Evolutionary conservation across 495 filamentous ascomycete species (phyloP), one percentile per base, ranked within the genome.

Genomic region (Trichocladium antarcticum): DNA sequence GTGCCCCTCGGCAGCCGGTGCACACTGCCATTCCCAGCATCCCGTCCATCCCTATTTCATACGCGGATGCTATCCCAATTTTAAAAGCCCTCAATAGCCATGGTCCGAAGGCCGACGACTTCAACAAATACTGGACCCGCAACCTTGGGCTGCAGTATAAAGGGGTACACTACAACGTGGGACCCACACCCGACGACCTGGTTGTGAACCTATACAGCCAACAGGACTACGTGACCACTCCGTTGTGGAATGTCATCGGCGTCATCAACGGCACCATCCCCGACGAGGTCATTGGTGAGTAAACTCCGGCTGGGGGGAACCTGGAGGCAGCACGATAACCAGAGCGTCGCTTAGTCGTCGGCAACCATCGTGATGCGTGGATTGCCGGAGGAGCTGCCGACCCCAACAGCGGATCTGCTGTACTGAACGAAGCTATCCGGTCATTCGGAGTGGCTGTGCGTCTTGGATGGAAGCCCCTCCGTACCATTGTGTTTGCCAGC

Each of bases 321-420:
- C 10, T 19, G 20, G 17, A 41, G 16, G 7, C 9, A 27, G 15
- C 5, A 43, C 17, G 11, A 22, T 49, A 12, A 45, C 22, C 35
- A n/a, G n/a, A n/a, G n/a, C n/a, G 20, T 5, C 22, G 5, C 12
- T 37, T 12, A 40, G 74, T 98, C 6, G 67, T 97, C n/a, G 93
- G 93, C 12, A 97, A 97, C 58, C 92, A 98, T 60, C 82, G 89
- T 12, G 92, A 98, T 68, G 86, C 89, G 0, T 96, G 89, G 89
- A 80, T 93, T 60, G 85, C 83, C 8, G 87, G 89, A 42, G 89
- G 89, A 4, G 87, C 87, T 29, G 82, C 79, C 7, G 88, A 95
- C 59, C 88, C 92, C 1, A 92, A 89, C 54, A 85, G 82, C 57
- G 93, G 92, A 9, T 95, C 88, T 1, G 90, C 93, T 1, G 81